phyloP scores from a whole-genome alignment of 768 basidiomycete genomes.

The Candolleomyces efflorescens region DNA sequence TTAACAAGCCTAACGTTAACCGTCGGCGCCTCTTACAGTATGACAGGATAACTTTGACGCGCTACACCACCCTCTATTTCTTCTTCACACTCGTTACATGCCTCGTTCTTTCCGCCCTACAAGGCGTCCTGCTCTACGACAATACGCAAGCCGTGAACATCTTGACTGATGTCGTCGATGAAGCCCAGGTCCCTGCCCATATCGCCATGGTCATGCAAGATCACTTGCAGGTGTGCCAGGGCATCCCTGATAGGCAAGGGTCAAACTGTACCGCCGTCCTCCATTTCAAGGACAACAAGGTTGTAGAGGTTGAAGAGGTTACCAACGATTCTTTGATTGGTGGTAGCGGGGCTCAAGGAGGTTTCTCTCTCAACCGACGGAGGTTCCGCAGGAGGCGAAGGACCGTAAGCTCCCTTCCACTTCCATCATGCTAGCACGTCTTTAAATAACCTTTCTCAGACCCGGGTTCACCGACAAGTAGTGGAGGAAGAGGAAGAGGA shows the following conservation, averaged over 20 bases:
- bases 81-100: slow-evolving; percentile 40
- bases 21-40: slow-evolving; percentile 26
- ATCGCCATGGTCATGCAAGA: slow-evolving; percentile 21
- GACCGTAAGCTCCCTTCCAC: not conserved
- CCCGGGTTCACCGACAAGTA: not conserved
- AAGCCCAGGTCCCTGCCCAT: slow-evolving; percentile 24
- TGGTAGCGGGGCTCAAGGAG: not conserved
- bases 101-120: slow-evolving; percentile 36
- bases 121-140: slow-evolving; percentile 32
- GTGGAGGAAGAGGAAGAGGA: not conserved
- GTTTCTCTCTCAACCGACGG: not conserved
- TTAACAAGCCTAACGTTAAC: not conserved
- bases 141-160: slow-evolving; percentile 30
- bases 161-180: slow-evolving; percentile 27
- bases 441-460: not conserved
- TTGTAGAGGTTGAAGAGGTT: not conserved
- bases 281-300: not conserved
- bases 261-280: slow-evolving; percentile 20
- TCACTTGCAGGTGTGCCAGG: slow-evolving; percentile 33
- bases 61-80: slow-evolving; percentile 45
- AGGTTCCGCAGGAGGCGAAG: not conserved
- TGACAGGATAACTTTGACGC: slow-evolving; percentile 44
- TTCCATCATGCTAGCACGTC: no score
- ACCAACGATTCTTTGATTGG: not conserved
- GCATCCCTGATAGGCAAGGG: slow-evolving; percentile 28